Evolutionary conservation across 768 basidiomycete species (phyloP), one percentile per base, ranked within the genome.

Genomic region (Phanerodontia chrysosporium): DNA sequence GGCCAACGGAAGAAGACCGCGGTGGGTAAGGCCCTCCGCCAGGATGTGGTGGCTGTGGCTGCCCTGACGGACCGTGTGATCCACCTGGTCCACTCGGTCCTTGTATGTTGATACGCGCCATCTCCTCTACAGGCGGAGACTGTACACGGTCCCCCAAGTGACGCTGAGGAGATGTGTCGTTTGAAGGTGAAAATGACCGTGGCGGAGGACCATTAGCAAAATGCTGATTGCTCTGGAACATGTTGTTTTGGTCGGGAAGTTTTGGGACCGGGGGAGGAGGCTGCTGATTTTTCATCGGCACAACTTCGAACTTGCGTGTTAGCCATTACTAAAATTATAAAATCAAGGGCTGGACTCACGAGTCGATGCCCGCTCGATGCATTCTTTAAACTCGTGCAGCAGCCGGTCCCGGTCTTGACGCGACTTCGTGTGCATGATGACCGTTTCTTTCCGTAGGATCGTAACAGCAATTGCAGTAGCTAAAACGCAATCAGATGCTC

Each of bases 391-490:
- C 66, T 91, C 88, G 8, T 75, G 66, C 45, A 90, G 70, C 64
- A 95, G 78, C 62, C 75, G 74, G 65, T 92, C 84, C 60, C 92
- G 80, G 14, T 78, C 72, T 30, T 80, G 75, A 10, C 70, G 70
- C 1, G 87, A 86, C 57, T 83, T 79, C 7, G 82, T 75, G 58
- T 87, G 82, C 9, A 99, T 64, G 44, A 79, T 75, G 52, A 99
- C 71, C 5, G 80, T 85, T 72, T 98, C 97, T 74, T 95, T 96
- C 61, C 85, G 78, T 88, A 99, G 86, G 62, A 99, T 83, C 44
- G 83, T 82, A 6, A 98, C 78, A 55, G 89, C 83, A 42, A 98
- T 65, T 8, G 82, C 81, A 65, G 83, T 87, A 27, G 85, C 92
- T 95, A 51, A 60, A 58, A 24, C 27, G 24, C 12, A 25, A 35